Conservation (phyloP, 169 alveolate genomes). For the Plasmodium coatneyi region DNA sequence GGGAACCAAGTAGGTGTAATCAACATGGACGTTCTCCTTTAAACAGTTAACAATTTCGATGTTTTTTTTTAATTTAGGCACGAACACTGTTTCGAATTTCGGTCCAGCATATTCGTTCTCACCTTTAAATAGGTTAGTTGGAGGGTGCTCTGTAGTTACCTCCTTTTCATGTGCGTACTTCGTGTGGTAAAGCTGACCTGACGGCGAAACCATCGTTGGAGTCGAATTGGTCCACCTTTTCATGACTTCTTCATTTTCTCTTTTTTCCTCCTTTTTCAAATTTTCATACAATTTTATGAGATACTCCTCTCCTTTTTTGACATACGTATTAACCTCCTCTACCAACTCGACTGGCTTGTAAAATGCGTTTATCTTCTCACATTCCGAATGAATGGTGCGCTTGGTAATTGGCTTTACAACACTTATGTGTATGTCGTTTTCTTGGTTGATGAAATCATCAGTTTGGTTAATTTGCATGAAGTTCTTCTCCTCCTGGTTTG, state of each 20-base stretch:
- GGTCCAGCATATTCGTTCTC: conserved; percentile 13
- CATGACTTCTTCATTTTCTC: conserved; percentile 6
- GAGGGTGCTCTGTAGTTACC: not conserved
- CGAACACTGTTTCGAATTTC: conserved; percentile 59
- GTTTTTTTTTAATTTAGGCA: conserved; percentile 62
- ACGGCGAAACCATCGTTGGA: not conserved
- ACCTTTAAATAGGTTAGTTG: conserved; percentile 32
- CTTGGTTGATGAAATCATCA: conserved; percentile 54
- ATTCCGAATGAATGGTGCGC: conserved; percentile 24
- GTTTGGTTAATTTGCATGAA: conserved; percentile 14
- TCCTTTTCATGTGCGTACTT: not conserved
- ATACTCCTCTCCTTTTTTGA: conserved; percentile 63
- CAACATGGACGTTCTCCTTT: conserved; percentile 63
- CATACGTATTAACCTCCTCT: conserved; percentile 66
- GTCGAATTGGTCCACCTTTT: not conserved
- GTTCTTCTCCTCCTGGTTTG: not conserved
- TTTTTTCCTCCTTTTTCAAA: conserved; percentile 3
- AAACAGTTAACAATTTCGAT: conserved; percentile 50
- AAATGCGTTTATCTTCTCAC: conserved; percentile 50
- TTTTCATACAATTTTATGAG: conserved; percentile 55
- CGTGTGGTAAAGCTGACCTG: not conserved
- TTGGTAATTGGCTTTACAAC: conserved; percentile 65
- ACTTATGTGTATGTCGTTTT: conserved; percentile 65
- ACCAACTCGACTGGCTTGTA: conserved; percentile 71
- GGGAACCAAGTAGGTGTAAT: conserved; percentile 80